Conservation (phyloP, 2,329 filamentous ascomycete species). For the Colletotrichum melonis region DNA sequence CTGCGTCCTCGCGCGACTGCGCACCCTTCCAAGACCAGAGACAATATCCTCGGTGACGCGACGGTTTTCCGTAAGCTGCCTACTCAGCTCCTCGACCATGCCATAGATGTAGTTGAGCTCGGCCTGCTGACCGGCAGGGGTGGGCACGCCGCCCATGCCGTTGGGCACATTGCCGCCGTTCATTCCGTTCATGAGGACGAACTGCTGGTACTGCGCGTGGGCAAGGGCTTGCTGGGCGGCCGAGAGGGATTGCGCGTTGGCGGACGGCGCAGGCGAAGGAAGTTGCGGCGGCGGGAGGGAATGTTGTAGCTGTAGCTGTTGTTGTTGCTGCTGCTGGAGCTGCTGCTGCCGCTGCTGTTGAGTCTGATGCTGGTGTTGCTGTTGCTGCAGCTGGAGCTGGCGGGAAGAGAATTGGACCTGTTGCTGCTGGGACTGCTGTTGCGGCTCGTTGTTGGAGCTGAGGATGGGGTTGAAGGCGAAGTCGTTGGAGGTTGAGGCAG, state of each 20-base stretch:
- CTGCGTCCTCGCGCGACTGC: conserved; percentile 64
- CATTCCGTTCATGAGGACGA: conserved; percentile 58
- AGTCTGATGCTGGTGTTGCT: conserved; percentile 34
- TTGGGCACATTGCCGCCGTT: conserved; percentile 60
- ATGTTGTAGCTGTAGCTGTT: conserved; percentile 37
- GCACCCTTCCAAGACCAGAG: conserved; percentile 70
- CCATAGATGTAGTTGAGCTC: conserved; percentile 76
- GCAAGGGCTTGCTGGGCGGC: conserved; percentile 34
- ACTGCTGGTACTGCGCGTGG: conserved; percentile 38
- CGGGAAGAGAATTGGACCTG: conserved; percentile 33
- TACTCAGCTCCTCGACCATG: conserved; percentile 75
- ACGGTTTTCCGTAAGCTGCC: conserved; percentile 71
- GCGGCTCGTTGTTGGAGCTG: conserved; percentile 36
- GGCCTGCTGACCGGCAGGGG: conserved; percentile 75
- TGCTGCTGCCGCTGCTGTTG: conserved; percentile 38
- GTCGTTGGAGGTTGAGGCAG: conserved; percentile 41
- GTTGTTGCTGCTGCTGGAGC: conserved; percentile 37
- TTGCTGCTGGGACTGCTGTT: conserved; percentile 37
- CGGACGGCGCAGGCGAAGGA: conserved; percentile 20
- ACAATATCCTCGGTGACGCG: conserved; percentile 73
- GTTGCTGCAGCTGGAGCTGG: conserved; percentile 38
- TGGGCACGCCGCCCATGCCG: conserved; percentile 62
- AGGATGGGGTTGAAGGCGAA: conserved; percentile 43
- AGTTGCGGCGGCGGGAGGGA: conserved; percentile 35
- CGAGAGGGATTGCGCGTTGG: conserved; percentile 36